phyloP scores from a whole-genome alignment of 1,284 basidiomycete genomes.

The Pseudozyma flocculosa region DNA sequence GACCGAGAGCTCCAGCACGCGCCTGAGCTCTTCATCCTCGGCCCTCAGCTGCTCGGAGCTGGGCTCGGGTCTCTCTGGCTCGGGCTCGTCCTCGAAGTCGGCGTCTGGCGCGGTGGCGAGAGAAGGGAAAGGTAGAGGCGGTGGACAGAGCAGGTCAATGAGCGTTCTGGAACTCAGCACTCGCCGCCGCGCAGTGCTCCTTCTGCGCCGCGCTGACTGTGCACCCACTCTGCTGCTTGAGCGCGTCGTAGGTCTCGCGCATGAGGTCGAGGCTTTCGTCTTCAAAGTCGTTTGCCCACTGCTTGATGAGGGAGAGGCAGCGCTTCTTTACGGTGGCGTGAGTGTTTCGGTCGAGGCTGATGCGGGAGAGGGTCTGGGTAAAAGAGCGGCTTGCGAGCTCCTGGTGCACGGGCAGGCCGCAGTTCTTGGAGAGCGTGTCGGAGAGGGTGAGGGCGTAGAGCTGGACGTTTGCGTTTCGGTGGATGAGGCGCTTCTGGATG shows the following conservation, averaged over 20 bases:
- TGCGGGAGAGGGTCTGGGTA: slow-evolving; percentile 79
- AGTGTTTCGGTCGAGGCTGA: slow-evolving; percentile 87
- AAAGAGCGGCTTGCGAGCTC: slow-evolving; percentile 89
- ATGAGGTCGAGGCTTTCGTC: slow-evolving; percentile 83
- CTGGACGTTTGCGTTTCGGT: slow-evolving; percentile 95
- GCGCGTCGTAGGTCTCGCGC: slow-evolving; percentile 79
- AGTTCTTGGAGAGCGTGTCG: slow-evolving; percentile 73
- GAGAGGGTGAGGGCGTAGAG: slow-evolving; percentile 74
- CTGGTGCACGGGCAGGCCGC: slow-evolving; percentile 74
- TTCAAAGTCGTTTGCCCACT: slow-evolving; percentile 75
- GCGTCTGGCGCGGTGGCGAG: slow-evolving; percentile 11
- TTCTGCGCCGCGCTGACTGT: too few relatives aligned
- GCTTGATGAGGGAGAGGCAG: slow-evolving; percentile 71
- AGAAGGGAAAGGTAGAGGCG: neutral
- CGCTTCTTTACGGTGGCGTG: slow-evolving; percentile 83
- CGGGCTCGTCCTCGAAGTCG: slow-evolving; percentile 25
- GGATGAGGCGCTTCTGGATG: slow-evolving; percentile 83
- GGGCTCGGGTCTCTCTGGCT: slow-evolving; percentile 10
- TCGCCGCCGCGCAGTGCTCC: too few relatives aligned
- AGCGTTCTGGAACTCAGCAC: too few relatives aligned
- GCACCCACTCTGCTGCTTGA: slow-evolving; percentile 74
- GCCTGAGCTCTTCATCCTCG: slow-evolving; percentile 56
- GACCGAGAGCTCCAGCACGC: slow-evolving; percentile 51
- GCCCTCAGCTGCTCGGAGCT: slow-evolving; percentile 44
- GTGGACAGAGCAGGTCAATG: neutral